These are phyloP conservation scores for Termitomyces sp. DNA, from an alignment of 768 basidiomycete species.

Conservation along the genomic window DNA sequence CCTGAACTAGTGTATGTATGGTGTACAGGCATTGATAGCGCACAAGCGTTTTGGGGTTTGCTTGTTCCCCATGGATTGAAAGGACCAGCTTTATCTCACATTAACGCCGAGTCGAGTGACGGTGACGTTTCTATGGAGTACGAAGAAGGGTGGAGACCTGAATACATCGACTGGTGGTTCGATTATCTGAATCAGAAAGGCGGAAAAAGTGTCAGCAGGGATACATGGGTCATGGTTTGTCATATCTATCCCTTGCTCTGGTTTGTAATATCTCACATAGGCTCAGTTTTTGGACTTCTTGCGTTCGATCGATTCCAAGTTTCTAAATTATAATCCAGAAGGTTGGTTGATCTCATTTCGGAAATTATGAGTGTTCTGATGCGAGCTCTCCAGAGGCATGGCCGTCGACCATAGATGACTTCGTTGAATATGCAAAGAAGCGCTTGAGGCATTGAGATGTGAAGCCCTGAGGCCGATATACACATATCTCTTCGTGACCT, in stretches of 20 bases:
- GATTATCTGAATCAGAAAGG: slow-evolving; percentile 66
- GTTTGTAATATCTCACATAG: not conserved
- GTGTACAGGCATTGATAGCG: slow-evolving; percentile 56
- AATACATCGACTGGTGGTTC: slow-evolving; percentile 71
- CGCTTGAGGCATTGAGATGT: slow-evolving; percentile 18
- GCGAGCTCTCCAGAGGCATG: slow-evolving; percentile 54
- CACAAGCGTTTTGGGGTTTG: slow-evolving; percentile 74
- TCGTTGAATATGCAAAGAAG: slow-evolving; percentile 61
- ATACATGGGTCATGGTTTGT: slow-evolving; percentile 84
- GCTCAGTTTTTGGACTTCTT: slow-evolving; percentile 75
- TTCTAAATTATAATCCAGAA: slow-evolving; percentile 71
- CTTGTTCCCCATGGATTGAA: slow-evolving; percentile 67
- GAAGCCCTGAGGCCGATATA: not conserved
- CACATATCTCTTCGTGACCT: not conserved
- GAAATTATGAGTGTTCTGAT: slow-evolving; percentile 6
- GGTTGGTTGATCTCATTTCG: slow-evolving; percentile 33
- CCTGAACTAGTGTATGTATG: not conserved
- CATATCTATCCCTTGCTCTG: not conserved
- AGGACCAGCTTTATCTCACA: slow-evolving; percentile 56
- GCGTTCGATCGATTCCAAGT: slow-evolving; percentile 66
- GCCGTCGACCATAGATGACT: slow-evolving; percentile 86
- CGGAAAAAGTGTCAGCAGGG: slow-evolving; percentile 77
- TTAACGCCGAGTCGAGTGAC: slow-evolving; percentile 26
- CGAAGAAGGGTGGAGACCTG: slow-evolving; percentile 54
- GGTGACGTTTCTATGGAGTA: slow-evolving; percentile 45